phyloP scores from a whole-genome alignment of 257 asterid species.

The Nyctanthes arbortristis region DNA sequence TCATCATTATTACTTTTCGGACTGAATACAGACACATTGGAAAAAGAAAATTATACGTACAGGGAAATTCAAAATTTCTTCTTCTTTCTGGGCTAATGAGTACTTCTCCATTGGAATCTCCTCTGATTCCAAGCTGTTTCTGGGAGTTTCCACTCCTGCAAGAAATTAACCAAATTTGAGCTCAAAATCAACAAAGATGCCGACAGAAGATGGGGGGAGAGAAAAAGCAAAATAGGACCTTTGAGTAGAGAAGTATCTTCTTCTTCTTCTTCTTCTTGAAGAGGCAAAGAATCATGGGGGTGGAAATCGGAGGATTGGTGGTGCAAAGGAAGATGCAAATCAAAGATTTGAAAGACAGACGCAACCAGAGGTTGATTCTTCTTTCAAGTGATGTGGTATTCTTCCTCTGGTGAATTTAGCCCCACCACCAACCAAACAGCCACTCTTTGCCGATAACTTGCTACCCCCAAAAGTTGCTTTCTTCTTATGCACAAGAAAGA shows the following conservation, averaged over 20 bases:
- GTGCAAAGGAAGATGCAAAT: constrained; percentile 56
- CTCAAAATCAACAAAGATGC: background rate
- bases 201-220: background rate
- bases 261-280: constrained; percentile 11
- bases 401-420: constrained; percentile 31
- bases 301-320: constrained; percentile 30
- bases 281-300: constrained; percentile 26
- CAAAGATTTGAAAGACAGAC: constrained; percentile 78
- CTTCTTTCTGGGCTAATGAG: constrained; percentile 9
- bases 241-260: constrained; percentile 20
- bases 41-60: constrained; percentile 45
- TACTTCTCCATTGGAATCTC: constrained; percentile 27
- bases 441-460: constrained; percentile 74
- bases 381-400: constrained; percentile 15
- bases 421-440: constrained; percentile 52
- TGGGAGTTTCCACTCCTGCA: constrained; percentile 85
- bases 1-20: constrained; percentile 4
- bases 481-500: background rate
- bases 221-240: constrained; percentile 39
- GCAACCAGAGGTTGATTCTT: constrained; percentile 57
- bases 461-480: background rate
- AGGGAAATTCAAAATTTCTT: constrained; percentile 50
- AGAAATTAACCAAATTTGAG: background rate
- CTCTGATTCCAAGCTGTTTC: constrained; percentile 81
- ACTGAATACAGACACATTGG: constrained; percentile 44